phyloP scores from a whole-genome alignment of 345 rosid genomes.

The Alliaria petiolata region DNA sequence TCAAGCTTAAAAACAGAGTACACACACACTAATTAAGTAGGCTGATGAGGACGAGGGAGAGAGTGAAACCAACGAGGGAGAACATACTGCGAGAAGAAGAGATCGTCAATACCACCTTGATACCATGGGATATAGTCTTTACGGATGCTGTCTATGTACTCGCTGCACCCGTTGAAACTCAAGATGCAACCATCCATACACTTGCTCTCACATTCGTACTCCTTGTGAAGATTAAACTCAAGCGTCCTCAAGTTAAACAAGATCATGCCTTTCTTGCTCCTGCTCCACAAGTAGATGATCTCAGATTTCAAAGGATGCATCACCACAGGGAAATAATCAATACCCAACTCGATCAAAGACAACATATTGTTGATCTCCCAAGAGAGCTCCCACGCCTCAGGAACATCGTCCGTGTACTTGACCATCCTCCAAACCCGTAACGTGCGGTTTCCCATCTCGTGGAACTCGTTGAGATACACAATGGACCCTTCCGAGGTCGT shows the following conservation, averaged over 20 bases:
- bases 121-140: neutral
- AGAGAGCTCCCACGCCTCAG: slow-evolving; percentile 14
- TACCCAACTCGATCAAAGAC: neutral
- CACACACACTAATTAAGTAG: neutral
- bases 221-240: neutral
- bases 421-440: slow-evolving; percentile 24
- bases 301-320: slow-evolving; percentile 22
- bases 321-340: neutral
- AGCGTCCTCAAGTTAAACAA: slow-evolving; percentile 20
- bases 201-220: neutral
- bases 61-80: slow-evolving; percentile 14
- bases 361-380: neutral
- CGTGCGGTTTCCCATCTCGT: neutral
- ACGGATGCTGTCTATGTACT: neutral
- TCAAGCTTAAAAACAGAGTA: neutral
- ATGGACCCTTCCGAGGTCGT: slow-evolving; percentile 5
- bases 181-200: slow-evolving; percentile 17
- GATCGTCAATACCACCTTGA: neutral
- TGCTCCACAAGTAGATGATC: slow-evolving; percentile 24
- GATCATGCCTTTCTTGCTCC: neutral
- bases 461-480: slow-evolving; percentile 8
- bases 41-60: slow-evolving; percentile 14
- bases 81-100: slow-evolving; percentile 16
- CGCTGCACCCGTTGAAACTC: neutral
- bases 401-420: neutral